Conservation (phyloP, 495 filamentous ascomycete genomes). For the Xylaria bambusicola region DNA sequence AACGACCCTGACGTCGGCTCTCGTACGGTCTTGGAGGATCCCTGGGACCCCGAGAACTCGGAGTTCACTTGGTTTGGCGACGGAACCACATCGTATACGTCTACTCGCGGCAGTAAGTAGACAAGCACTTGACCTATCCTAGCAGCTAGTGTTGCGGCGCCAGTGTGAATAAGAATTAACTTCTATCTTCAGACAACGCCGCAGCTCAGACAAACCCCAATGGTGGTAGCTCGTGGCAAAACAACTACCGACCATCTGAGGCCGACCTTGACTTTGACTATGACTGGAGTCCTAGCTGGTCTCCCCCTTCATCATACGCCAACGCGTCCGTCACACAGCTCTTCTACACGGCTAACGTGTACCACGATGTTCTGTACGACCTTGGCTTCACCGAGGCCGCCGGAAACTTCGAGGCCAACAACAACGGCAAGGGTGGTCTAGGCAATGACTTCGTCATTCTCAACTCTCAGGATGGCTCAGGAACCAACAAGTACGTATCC, state of each 20-base stretch:
- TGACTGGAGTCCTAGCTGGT: constrained; percentile 35
- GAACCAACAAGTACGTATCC: constrained; percentile 34
- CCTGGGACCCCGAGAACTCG: constrained; percentile 37
- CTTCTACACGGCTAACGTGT: constrained; percentile 56
- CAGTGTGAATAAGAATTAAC: constrained; percentile 11
- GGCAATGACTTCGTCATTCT: constrained; percentile 55
- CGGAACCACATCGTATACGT: constrained; percentile 41
- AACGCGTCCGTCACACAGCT: constrained; percentile 52
- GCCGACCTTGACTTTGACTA: constrained; percentile 43
- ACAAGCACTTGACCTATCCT: neutral
- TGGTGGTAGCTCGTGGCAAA: constrained; percentile 38
- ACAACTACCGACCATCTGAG: constrained; percentile 44
- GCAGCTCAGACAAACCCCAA: constrained; percentile 49
- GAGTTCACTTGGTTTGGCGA: constrained; percentile 48
- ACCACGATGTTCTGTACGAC: constrained; percentile 55
- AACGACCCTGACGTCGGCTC: constrained; percentile 48
- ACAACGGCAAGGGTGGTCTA: constrained; percentile 47
- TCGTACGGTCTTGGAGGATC: constrained; percentile 39
- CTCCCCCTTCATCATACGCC: constrained; percentile 38
- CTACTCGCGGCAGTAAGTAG: constrained; percentile 47
- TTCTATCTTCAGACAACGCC: constrained; percentile 42
- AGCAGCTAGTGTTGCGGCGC: neutral
- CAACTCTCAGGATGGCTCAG: constrained; percentile 55
- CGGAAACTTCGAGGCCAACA: constrained; percentile 58
- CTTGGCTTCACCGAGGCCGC: constrained; percentile 57